phyloP scores from a whole-genome alignment of 805 yeast species.

The Candida krabiensis region DNA sequence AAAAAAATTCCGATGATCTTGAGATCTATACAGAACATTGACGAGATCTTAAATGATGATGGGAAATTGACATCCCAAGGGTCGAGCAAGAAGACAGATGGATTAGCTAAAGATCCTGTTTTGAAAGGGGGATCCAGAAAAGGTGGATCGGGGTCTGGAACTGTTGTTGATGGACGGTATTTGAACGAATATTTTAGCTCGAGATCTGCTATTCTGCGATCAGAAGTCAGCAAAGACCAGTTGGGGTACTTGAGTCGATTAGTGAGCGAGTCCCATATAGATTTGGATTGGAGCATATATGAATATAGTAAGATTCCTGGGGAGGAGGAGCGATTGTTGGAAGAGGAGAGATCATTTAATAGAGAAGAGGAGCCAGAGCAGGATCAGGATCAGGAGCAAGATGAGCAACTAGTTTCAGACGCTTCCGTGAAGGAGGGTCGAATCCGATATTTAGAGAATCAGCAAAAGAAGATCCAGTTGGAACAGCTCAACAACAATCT shows the following conservation, averaged over 20 bases:
- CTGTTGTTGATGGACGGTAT: conserved; percentile 22
- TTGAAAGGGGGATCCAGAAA: conserved; percentile 7
- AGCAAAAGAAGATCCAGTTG: conserved; percentile 20
- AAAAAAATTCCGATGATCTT: conserved; percentile 1
- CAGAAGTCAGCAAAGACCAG: conserved; percentile 8
- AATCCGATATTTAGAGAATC: conserved; percentile 23
- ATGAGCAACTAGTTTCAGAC: conserved; percentile 6
- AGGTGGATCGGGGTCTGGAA: too few species aligned
- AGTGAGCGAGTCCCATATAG: conserved; percentile 46
- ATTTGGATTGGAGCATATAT: conserved; percentile 61
- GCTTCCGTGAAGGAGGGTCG: conserved; percentile 27
- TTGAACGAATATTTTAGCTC: conserved; percentile 17
- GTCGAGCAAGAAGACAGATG: not conserved
- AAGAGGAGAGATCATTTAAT: conserved; percentile 3
- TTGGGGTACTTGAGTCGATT: conserved; percentile 31
- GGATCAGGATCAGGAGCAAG: conserved; percentile 9
- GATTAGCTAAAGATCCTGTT: not conserved
- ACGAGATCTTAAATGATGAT: conserved; percentile 1
- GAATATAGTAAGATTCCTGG: conserved; percentile 59
- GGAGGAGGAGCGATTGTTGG: conserved; percentile 30
- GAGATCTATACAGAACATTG: conserved; percentile 4
- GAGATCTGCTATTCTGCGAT: conserved; percentile 8
- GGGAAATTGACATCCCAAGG: conserved; percentile 1
- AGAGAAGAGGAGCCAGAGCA: conserved; percentile 5
- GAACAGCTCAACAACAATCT: conserved; percentile 32